A percentile compares a stretch with the other conserved stretches of the same genome.
Conservation (phyloP, 2,329 filamentous ascomycete species). For the Botrytis byssoidea region DNA sequence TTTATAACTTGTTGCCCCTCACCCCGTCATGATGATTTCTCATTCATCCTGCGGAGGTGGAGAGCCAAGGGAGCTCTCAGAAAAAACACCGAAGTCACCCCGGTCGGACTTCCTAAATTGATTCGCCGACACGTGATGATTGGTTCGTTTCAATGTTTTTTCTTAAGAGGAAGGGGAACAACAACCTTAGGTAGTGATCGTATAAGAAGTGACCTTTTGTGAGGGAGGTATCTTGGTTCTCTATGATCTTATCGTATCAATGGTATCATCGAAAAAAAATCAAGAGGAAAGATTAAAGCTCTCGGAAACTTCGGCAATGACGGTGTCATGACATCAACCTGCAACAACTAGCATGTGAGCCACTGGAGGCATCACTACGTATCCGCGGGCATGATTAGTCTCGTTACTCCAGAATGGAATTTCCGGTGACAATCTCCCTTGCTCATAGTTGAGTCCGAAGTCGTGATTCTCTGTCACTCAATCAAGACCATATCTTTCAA, state of each 20-base stretch:
- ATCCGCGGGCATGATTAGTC: background rate
- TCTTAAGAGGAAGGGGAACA: background rate
- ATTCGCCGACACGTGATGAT: background rate
- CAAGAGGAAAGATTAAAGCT: background rate
- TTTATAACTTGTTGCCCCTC: slow-evolving; percentile 4
- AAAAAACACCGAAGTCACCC: background rate
- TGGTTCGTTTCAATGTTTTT: background rate
- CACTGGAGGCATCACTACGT: background rate
- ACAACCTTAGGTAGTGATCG: background rate
- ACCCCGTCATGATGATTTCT: background rate
- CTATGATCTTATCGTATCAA: background rate
- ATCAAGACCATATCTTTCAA: background rate
- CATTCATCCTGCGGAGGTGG: background rate
- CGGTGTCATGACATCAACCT: background rate
- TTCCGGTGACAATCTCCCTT: background rate
- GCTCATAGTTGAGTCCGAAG: background rate
- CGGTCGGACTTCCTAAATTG: background rate
- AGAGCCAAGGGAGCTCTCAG: background rate
- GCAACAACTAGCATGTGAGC: background rate
- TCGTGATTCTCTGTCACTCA: background rate
- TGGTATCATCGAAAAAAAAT: background rate
- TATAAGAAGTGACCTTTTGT: background rate
- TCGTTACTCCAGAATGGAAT: background rate
- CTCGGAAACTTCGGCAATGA: background rate
- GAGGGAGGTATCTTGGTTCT: background rate